These are phyloP conservation scores for Claviceps sp. DNA, from an alignment of 2,329 filamentous ascomycete genomes.

Conservation along the genomic window DNA sequence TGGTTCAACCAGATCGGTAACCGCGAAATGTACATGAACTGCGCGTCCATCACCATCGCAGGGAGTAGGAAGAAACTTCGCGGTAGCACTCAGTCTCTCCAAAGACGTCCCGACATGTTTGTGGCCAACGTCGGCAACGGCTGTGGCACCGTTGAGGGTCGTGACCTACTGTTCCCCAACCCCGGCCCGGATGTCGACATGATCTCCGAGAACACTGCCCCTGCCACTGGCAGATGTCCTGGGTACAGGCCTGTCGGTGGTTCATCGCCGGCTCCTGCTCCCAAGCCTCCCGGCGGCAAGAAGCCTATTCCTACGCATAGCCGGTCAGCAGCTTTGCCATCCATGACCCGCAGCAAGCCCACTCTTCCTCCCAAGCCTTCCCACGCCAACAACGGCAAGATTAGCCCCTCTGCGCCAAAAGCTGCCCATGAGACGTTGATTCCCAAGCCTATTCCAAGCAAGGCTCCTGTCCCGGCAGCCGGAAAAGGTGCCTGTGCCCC, in stretches of 20 bases:
- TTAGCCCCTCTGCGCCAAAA: background rate
- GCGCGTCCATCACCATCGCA: constrained; percentile 53
- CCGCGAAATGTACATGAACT: constrained; percentile 82
- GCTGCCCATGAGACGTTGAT: background rate
- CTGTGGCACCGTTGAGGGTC: constrained; percentile 44
- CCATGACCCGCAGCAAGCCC: background rate
- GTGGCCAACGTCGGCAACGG: constrained; percentile 52
- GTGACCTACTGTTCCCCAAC: constrained; percentile 51
- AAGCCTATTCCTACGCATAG: background rate
- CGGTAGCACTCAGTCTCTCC: constrained; percentile 29
- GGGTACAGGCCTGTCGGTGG: background rate
- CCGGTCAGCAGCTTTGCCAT: background rate
- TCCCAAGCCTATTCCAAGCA: background rate
- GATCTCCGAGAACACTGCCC: constrained; percentile 21
- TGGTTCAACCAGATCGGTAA: constrained; percentile 69
- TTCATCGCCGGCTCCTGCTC: background rate
- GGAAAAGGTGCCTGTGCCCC: background rate
- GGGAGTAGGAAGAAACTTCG: constrained; percentile 14
- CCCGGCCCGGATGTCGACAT: constrained; percentile 44
- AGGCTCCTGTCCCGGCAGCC: background rate
- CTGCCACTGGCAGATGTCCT: constrained; percentile 22
- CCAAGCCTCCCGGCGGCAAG: background rate
- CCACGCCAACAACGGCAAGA: background rate
- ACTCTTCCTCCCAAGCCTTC: background rate
- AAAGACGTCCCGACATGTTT: constrained; percentile 52